These are phyloP conservation scores for Lantana camara DNA, from an alignment of 257 asterid genomes.

Conservation along the genomic window DNA sequence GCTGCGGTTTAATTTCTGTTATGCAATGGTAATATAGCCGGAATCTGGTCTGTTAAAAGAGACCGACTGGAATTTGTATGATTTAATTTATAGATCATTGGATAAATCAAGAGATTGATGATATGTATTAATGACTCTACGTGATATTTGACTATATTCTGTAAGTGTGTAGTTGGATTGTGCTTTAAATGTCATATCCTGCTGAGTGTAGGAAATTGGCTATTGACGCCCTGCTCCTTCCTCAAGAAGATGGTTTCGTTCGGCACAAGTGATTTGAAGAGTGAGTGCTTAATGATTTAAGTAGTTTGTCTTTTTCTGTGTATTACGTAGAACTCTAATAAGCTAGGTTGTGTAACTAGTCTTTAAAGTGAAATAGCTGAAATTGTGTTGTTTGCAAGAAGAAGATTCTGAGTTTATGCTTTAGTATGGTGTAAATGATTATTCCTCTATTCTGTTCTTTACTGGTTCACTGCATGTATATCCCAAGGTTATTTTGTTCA, in stretches of 20 bases:
- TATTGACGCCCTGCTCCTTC: not conserved
- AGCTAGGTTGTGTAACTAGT: no score
- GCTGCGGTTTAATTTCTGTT: not conserved
- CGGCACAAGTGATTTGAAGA: constrained; percentile 42
- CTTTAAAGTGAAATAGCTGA: not conserved
- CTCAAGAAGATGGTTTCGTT: constrained; percentile 37
- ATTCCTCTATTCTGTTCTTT: no score
- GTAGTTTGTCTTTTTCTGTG: not conserved
- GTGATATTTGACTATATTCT: not conserved
- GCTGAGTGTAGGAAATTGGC: not conserved
- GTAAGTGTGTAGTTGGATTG: not conserved
- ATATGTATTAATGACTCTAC: no score
- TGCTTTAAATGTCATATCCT: constrained; percentile 1
- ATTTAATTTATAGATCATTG: no score
- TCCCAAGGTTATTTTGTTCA: no score
- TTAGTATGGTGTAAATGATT: no score
- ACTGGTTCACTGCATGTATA: no score
- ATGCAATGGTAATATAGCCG: not conserved
- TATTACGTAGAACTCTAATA: not conserved
- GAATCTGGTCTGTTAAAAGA: not conserved
- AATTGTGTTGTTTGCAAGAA: not conserved
- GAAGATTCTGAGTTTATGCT: not conserved
- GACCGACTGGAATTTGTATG: not conserved
- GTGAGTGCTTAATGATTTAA: constrained; percentile 28
- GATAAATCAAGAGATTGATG: no score